Conservation (phyloP, 345 rosid genomes). For the Melaleuca quinquenervia region DNA sequence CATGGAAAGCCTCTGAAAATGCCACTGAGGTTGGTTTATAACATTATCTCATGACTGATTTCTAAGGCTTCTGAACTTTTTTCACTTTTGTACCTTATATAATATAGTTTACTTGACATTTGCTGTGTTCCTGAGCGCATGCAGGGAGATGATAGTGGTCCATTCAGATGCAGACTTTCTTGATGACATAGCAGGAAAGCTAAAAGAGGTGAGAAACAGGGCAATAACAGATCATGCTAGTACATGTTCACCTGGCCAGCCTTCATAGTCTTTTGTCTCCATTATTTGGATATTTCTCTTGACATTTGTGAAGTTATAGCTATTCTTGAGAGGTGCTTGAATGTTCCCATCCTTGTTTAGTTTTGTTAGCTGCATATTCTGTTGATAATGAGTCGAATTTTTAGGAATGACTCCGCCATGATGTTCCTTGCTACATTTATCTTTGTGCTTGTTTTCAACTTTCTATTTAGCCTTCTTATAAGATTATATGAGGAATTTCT, state of each 20-base stretch:
- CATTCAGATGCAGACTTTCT: constrained; percentile 88
- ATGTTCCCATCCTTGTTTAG: not conserved
- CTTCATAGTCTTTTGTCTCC: not conserved
- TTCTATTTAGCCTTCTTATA: not conserved
- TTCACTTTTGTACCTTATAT: not conserved
- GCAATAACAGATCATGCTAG: not conserved
- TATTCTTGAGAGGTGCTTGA: not conserved
- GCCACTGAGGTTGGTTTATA: constrained; percentile 55
- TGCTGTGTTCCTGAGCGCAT: not conserved
- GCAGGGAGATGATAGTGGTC: constrained; percentile 85
- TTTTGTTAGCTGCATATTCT: not conserved
- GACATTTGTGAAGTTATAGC: not conserved
- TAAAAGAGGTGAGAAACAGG: constrained; percentile 53
- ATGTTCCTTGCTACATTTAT: not conserved
- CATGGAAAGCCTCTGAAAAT: constrained; percentile 87
- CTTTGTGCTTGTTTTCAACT: not conserved
- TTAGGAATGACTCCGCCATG: not conserved
- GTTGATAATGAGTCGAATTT: not conserved
- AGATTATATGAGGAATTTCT: not conserved
- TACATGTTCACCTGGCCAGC: not conserved
- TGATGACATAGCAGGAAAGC: constrained; percentile 83
- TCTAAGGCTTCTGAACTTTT: not conserved
- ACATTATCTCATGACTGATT: not conserved
- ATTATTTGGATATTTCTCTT: not conserved
- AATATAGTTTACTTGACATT: not conserved